Conservation (phyloP, 2,329 filamentous ascomycete species). For the Colletotrichum viniferum region DNA sequence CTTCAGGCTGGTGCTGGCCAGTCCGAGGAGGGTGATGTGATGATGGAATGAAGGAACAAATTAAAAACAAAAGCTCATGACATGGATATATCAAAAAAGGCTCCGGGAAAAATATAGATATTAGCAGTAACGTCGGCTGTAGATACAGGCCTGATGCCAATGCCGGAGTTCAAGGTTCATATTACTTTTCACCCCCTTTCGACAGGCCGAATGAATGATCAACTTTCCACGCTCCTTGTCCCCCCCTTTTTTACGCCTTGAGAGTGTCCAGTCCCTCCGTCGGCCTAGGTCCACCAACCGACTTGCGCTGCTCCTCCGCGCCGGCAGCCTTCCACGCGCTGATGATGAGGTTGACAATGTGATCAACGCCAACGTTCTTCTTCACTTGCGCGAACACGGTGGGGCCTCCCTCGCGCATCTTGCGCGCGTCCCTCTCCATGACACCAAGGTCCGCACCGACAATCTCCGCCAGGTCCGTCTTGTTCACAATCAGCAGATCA, state of each 20-base stretch:
- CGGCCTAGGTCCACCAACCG: slow-evolving; percentile 60
- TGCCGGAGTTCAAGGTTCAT: slow-evolving; percentile 7
- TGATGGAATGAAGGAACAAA: slow-evolving; percentile 42
- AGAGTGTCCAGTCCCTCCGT: slow-evolving; percentile 60
- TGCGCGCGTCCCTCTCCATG: slow-evolving; percentile 93
- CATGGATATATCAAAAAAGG: slow-evolving; percentile 11
- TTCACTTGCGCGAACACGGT: slow-evolving; percentile 99
- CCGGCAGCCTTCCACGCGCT: slow-evolving; percentile 94
- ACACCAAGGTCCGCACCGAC: slow-evolving; percentile 89
- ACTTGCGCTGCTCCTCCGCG: slow-evolving; percentile 65
- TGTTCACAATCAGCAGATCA: slow-evolving; percentile 93
- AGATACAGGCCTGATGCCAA: slow-evolving; percentile 15
- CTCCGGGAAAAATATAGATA: slow-evolving; percentile 7
- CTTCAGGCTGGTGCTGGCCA: slow-evolving; percentile 35
- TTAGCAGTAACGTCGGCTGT: slow-evolving; percentile 14
- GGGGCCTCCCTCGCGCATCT: slow-evolving; percentile 94
- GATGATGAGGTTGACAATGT: slow-evolving; percentile 86
- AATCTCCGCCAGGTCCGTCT: slow-evolving; percentile 90
- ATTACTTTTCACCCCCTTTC: neutral
- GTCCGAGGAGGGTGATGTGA: slow-evolving; percentile 33
- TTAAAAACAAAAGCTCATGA: slow-evolving; percentile 23
- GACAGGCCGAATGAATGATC: neutral
- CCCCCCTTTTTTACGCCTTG: neutral
- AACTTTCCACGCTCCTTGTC: neutral
- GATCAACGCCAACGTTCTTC: slow-evolving; percentile 80